Base-by-base conservation (phyloP, 2,329 filamentous ascomycete species). In the Albifimbria verrucaria region DNA sequence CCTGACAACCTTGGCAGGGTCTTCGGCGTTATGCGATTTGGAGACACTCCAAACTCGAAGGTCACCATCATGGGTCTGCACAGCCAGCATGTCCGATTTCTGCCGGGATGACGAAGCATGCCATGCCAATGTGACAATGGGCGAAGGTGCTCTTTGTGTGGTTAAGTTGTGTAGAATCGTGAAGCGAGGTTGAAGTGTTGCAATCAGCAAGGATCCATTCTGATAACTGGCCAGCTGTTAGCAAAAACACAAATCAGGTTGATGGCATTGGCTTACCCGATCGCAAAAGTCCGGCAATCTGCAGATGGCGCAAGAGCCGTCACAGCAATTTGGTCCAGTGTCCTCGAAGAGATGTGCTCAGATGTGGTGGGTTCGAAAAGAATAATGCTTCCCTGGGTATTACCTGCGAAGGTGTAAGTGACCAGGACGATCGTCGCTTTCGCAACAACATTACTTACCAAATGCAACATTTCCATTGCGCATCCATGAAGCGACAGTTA, bases 61-160 rank as follows among this genome's bases (percentile, higher is more conserved):
- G 66, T 99, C 93, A 20, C 94, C 93, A 66, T 97, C 92, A 49
- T 88, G 82, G 3, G 91, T 94, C 72, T 97, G 93, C 9, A 92
- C 90, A 1, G 93, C 93, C 63, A 99, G 77, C 94, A 99, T 99
- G 65, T 97, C 93, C 1, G 94, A 96, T 72, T 96, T 97, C 70
- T 97, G 92, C 60, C 92, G 90, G 0, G 92, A 89, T 0, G 94
- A 97, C 0, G 94, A 97, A 36, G 93, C 92, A 77, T 99, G 94
- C 94, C 94, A 99, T 54, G 91, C 85, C 20, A 99, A 75, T 9
- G 86, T 90, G 4, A 92, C 86, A 49, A 99, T 92, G 2, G 91
- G 89, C 1, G 93, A 97, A 2, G 94, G 93, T 2, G 85, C 83
- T 62, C 90, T 81, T 0, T 88, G 89, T 0, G 91, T 96, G 48